A percentile compares a stretch with the other conserved stretches of the same genome.
Evolutionary conservation across 202 grass and related monocot species (phyloP).

Genomic region (Cymbopogon flexuosus): DNA sequence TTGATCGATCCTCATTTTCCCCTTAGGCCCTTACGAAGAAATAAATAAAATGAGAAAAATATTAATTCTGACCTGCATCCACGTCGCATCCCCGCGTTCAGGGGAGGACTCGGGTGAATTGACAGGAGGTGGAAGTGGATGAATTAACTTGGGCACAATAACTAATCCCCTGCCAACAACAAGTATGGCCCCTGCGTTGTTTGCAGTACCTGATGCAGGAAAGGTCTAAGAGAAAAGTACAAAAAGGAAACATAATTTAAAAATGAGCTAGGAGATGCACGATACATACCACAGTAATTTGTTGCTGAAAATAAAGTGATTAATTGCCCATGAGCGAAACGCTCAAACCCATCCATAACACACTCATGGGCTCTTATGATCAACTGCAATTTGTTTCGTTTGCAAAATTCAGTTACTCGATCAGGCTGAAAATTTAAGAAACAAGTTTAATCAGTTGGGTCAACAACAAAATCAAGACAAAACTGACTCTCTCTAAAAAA

Average conservation of each 20-base stretch:
- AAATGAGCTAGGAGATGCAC: neutral
- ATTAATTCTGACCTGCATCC: slow-evolving; percentile 79
- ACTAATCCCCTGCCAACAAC: slow-evolving; percentile 90
- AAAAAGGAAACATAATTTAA: slow-evolving; percentile 5
- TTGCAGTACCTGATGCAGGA: slow-evolving; percentile 72
- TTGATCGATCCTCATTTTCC: neutral
- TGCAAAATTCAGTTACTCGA: slow-evolving; percentile 86
- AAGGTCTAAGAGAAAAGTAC: slow-evolving; percentile 16
- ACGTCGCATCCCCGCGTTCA: slow-evolving; percentile 80
- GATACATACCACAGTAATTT: slow-evolving; percentile 91
- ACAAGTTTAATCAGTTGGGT: slow-evolving; percentile 3
- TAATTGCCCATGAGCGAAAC: slow-evolving; percentile 84
- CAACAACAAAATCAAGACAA: neutral
- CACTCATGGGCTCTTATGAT: slow-evolving; percentile 98
- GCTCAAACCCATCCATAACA: slow-evolving; percentile 99
- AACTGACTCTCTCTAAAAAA: neutral
- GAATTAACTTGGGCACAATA: slow-evolving; percentile 88
- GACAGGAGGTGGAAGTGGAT: slow-evolving; percentile 91
- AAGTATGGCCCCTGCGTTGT: slow-evolving; percentile 96
- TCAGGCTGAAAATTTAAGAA: slow-evolving; percentile 67
- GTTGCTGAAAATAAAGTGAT: slow-evolving; percentile 99
- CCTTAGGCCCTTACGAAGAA: neutral
- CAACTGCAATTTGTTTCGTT: slow-evolving; percentile 89
- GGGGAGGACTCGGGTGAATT: slow-evolving; percentile 91
- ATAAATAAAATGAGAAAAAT: slow-evolving; percentile 11